A percentile compares a stretch with the other conserved stretches of the same genome.
phyloP scores from a whole-genome alignment of 768 basidiomycete genomes.

The Boletus barrowsii region DNA sequence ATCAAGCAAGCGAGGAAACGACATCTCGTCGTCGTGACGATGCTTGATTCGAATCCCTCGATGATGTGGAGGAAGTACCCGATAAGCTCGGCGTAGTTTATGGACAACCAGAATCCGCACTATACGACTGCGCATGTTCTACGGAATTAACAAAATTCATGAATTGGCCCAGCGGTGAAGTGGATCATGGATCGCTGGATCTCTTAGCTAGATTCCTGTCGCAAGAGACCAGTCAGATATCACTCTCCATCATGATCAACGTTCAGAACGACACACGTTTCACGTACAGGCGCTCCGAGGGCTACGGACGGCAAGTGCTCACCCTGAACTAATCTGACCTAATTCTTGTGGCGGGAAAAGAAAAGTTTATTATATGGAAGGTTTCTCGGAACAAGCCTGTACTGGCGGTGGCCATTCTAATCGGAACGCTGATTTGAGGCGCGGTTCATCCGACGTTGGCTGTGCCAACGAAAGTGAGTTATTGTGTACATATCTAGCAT shows the following conservation, averaged over 20 bases:
- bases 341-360: no score
- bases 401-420: no score
- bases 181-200: background rate
- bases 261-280: no score
- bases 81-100: background rate
- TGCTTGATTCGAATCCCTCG: background rate
- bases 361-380: no score
- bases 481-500: background rate
- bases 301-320: background rate
- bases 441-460: background rate
- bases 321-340: background rate
- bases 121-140: no score
- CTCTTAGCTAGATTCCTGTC: no score
- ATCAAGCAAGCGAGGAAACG: background rate
- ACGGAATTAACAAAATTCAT: no score
- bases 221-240: no score
- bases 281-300: background rate
- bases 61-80: background rate
- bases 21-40: background rate
- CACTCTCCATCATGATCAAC: no score
- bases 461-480: background rate
- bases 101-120: background rate
- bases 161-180: no score
- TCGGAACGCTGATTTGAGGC: background rate
- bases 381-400: no score